Percentiles rank a stretch among this genome's conserved stretches.
These are phyloP conservation scores for Musa itinerans DNA, from an alignment of 176 grass and related monocot genomes.

Conservation along the genomic window DNA sequence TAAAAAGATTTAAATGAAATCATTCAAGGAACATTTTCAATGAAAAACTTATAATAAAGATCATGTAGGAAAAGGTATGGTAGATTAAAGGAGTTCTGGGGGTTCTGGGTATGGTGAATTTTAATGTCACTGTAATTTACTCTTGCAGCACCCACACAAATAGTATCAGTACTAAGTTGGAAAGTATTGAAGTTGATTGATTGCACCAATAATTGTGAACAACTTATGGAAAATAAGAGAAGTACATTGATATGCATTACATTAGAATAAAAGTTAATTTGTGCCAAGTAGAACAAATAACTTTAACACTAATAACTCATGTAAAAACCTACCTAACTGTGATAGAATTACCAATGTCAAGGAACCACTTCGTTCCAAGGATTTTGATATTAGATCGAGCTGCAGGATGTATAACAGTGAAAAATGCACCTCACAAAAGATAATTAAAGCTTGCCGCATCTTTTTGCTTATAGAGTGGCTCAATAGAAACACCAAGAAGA, in stretches of 20 bases:
- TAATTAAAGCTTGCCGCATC: constrained; percentile 71
- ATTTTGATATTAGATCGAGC: constrained; percentile 75
- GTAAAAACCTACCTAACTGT: constrained; percentile 66
- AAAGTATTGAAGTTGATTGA: not conserved
- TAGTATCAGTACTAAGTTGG: not conserved
- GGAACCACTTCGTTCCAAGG: constrained; percentile 53
- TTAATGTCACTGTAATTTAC: not conserved
- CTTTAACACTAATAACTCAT: constrained; percentile 8
- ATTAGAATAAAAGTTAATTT: not conserved
- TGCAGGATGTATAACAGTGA: constrained; percentile 90
- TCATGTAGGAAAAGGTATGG: no score
- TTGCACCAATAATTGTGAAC: not conserved
- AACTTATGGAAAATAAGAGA: not conserved
- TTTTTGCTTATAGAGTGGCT: constrained; percentile 68
- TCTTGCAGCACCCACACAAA: not conserved
- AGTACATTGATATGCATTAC: not conserved
- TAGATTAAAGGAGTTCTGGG: no score
- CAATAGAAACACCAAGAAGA: constrained; percentile 91
- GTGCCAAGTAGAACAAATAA: not conserved
- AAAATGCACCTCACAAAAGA: constrained; percentile 89
- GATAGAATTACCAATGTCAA: constrained; percentile 66
- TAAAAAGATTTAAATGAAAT: no score
- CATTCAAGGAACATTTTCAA: no score
- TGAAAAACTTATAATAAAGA: no score
- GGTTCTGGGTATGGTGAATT: no score